phyloP scores from a whole-genome alignment of 352 stramenopile genomes.

The Phytophthora pisi region DNA sequence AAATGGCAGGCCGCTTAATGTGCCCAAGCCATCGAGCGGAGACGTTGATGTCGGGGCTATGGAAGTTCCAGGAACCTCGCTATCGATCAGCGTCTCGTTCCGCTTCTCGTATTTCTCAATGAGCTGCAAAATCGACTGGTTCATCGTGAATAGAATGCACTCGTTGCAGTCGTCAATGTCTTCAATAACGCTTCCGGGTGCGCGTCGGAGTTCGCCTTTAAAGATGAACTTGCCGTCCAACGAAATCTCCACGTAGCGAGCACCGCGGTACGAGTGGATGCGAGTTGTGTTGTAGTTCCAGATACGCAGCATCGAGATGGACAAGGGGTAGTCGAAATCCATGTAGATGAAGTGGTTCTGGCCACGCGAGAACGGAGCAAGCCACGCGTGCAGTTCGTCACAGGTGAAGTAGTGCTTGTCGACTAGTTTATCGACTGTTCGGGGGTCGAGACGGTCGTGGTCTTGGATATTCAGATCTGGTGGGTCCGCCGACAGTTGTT shows the following conservation, averaged over 20 bases:
- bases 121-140: conserved; percentile 68
- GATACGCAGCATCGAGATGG: conserved; percentile 85
- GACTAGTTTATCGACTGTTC: conserved; percentile 90
- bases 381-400: conserved; percentile 90
- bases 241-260: conserved; percentile 66
- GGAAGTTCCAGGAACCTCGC: neutral
- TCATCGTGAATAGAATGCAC: conserved; percentile 87
- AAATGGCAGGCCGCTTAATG: neutral
- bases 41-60: neutral
- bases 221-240: conserved; percentile 73
- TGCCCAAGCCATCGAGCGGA: neutral
- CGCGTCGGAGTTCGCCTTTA: conserved; percentile 78
- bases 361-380: conserved; percentile 80
- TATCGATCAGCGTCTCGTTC: conserved; percentile 12
- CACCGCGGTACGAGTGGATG: conserved; percentile 78
- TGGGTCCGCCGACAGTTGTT: conserved; percentile 78
- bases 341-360: conserved; percentile 83
- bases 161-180: conserved; percentile 75
- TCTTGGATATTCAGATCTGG: conserved; percentile 85
- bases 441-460: conserved; percentile 72
- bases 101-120: conserved; percentile 87
- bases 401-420: conserved; percentile 88
- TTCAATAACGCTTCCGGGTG: conserved; percentile 64
- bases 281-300: conserved; percentile 91
- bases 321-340: conserved; percentile 77